Base-by-base conservation (phyloP, 1,284 basidiomycete genomes). In the Paramarasmius palmivorus region DNA sequence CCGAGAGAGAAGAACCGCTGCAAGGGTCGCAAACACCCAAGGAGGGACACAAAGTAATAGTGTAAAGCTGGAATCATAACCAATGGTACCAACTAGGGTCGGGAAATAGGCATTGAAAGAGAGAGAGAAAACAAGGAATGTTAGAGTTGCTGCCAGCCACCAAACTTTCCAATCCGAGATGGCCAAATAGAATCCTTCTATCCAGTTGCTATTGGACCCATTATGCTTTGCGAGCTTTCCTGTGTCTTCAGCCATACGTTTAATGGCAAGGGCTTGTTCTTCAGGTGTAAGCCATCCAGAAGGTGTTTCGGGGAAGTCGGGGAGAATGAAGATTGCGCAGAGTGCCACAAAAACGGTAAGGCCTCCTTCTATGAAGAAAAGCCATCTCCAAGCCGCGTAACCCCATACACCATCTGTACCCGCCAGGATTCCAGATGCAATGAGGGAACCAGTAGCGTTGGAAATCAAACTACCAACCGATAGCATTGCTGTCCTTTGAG, bases 371-470 rank as follows among this genome's bases (percentile, higher is more conserved):
- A 90, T 81, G 63, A 79, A 90, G 73, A 92, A 91, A 2, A 92
- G 73, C 88, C 88, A 90, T 79, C 87, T 73, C 92, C 92, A 95
- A 1, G 88, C 90, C 1, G 86, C 74, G 50, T 84, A 81, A 0
- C 90, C 90, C 1, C 86, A 70, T 41, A 75, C 74, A 7, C 84
- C 86, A 53, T 92, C 76, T 88, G 92, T 92, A 25, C 76, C 74
- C 52, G 76, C 72, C 55, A 91, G 72, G 52, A 90, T 88, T 3
- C 80, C 85, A 9, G 87, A 90, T 8, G 88, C 90, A 51, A 93
- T 81, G n/a, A 93, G 74, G 0, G 88, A 77, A 14, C 92, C 90
- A 65, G 93, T 93, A 1, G 90, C 92, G 71, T 92, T 94, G 55
- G 85, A 88, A 58, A 92, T 83, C 48, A 93, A 73, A 63, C 76